Base-by-base conservation (phyloP, 1,139 yeast species). In the Yamadazyma taylorii region DNA sequence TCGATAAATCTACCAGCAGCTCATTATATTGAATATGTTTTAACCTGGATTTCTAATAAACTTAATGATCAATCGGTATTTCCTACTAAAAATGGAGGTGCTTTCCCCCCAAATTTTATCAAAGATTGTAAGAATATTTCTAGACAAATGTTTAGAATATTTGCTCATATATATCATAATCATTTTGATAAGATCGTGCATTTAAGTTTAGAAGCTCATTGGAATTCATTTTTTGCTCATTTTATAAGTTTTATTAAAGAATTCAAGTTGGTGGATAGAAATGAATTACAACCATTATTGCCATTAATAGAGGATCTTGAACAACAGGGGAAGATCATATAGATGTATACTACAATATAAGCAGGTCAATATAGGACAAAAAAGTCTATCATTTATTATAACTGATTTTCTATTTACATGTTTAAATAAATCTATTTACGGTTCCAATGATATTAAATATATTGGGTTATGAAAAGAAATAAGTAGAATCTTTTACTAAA, bases 151-250 rank as follows among this genome's bases (percentile, higher is more conserved):
- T 89, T 92, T 56, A 75, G 97, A 47, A 85, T 92, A n/a, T 90
- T 92, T 66, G 98, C 98, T 9, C 96, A 90, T 58, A 82, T 92
- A 25, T 92, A 90, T 59, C 87, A 88, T 61, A 88, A 89, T 57
- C 98, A 92, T 60, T 92, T 89, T 61, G 98, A 92, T 50, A 87
- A 84, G 55, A 78, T 92, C 29, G 81, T 92, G 21, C 97, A 92
- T 60, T 66, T 94, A 45, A 83, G 95, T 3, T 62, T 92, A 43
- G 98, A 92, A 59, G 97, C 98, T 2, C 98, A 94, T 59, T 92
- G 96, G 96, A 92, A 94, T 61, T 89, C 97, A 4, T 88, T 90
- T 54, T 94, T 92, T 62, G 94, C 96, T n/a, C 98, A 94, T 60
- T 92, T 85, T 56, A 75, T 90, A 35, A 84, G 95, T 39, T 86